Conservation (phyloP, 225 moss, liverwort and hornwort species). For the Antitrichia curtipendula region DNA sequence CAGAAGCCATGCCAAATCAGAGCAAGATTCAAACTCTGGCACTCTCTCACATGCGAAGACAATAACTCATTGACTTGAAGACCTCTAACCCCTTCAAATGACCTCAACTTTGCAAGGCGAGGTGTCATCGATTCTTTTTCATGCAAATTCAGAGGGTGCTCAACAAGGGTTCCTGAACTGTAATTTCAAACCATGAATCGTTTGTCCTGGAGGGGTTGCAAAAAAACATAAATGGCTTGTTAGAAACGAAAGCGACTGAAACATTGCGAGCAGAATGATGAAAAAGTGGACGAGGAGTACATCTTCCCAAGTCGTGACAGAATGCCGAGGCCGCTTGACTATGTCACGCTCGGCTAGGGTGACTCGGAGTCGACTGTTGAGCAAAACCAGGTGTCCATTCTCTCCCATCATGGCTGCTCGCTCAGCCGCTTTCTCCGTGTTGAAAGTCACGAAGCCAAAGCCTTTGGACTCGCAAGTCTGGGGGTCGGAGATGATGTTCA, state of each 20-base stretch:
- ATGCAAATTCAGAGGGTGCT: background rate
- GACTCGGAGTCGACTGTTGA: constrained; percentile 30
- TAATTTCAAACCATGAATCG: background rate
- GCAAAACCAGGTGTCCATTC: constrained; percentile 31
- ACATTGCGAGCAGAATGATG: background rate
- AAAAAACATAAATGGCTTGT: background rate
- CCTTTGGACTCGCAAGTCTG: constrained; percentile 42
- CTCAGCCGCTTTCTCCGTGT: constrained; percentile 38
- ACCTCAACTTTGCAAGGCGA: background rate
- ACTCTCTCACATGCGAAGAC: background rate
- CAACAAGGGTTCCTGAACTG: background rate
- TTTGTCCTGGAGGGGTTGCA: background rate
- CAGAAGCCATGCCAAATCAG: background rate
- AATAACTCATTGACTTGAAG: background rate
- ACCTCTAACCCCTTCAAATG: background rate
- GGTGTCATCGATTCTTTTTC: background rate
- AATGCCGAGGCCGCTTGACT: constrained; percentile 30
- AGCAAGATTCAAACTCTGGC: background rate
- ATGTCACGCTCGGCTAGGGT: constrained; percentile 11
- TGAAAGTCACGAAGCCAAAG: constrained; percentile 58
- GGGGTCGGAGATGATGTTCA: constrained; percentile 29
- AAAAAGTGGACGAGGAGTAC: background rate
- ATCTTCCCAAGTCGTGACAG: constrained; percentile 17
- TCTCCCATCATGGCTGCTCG: constrained; percentile 28
- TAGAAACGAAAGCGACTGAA: background rate